Evolutionary conservation across 495 filamentous ascomycete species (phyloP).

Genomic region (Neurospora sp.): DNA sequence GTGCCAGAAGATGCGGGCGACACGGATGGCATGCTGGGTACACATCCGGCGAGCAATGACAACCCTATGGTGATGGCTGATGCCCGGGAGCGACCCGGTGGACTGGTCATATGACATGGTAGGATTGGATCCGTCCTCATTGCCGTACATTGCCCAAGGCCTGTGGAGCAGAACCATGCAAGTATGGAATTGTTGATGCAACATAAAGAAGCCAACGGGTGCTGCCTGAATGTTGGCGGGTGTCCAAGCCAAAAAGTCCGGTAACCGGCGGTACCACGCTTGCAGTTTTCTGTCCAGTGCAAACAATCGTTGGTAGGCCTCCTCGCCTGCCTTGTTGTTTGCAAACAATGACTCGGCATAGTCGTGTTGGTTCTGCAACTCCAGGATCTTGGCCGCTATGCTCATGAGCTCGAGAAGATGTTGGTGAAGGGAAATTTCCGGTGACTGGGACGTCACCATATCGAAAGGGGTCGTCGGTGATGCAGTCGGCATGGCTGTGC

Average conservation of each 20-base stretch:
- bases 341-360: conserved; percentile 3
- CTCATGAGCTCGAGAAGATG: conserved; percentile 41
- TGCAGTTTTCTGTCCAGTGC: conserved; percentile 40
- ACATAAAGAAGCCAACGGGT: conserved; percentile 40
- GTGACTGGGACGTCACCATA: conserved; percentile 11
- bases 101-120: conserved; percentile 5
- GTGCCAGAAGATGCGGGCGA: conserved; percentile 42
- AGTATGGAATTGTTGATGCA: conserved; percentile 44
- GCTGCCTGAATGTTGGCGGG: conserved; percentile 39
- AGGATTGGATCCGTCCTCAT: conserved; percentile 4
- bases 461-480: not conserved
- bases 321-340: conserved; percentile 24
- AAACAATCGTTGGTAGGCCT: conserved; percentile 36
- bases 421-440: conserved; percentile 35
- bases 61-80: conserved; percentile 29
- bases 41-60: conserved; percentile 37
- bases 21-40: conserved; percentile 41
- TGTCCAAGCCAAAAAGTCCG: conserved; percentile 36
- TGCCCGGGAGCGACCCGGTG: not conserved
- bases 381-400: conserved; percentile 39
- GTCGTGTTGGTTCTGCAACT: conserved; percentile 21
- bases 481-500: not conserved
- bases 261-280: conserved; percentile 41
- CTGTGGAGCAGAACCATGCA: conserved; percentile 41
- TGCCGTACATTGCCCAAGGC: conserved; percentile 37